These are phyloP conservation scores for Monosporozyma solicola DNA, from an alignment of 805 yeast species.

Conservation along the genomic window DNA sequence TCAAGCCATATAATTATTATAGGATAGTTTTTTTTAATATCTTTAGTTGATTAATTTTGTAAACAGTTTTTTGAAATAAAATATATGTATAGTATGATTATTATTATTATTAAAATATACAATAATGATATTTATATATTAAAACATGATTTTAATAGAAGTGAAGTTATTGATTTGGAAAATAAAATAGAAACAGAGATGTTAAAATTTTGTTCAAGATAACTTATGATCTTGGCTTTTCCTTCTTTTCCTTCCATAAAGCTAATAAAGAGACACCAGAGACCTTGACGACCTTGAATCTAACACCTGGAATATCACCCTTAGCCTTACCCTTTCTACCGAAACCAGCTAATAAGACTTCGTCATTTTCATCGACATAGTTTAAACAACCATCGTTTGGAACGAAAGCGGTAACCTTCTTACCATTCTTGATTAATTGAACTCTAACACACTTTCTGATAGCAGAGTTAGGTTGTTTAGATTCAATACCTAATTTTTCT, in stretches of 20 bases:
- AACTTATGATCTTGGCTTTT: constrained; percentile 97
- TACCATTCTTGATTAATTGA: constrained; percentile 99
- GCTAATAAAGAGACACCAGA: constrained; percentile 99
- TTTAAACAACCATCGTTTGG: constrained; percentile 99
- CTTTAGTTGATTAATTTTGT: background rate
- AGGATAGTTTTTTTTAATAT: background rate
- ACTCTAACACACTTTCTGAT: constrained; percentile 99
- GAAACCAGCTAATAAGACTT: constrained; percentile 99
- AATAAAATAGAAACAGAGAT: background rate
- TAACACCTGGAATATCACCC: constrained; percentile 99
- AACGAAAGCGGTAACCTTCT: constrained; percentile 99
- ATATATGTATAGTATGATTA: background rate
- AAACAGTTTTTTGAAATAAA: background rate
- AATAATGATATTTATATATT: background rate
- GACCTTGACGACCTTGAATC: constrained; percentile 99
- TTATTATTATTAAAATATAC: background rate
- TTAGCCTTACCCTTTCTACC: constrained; percentile 99
- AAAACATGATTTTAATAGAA: background rate
- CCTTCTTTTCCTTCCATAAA: constrained; percentile 99
- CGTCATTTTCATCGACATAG: constrained; percentile 99
- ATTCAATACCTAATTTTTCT: constrained; percentile 99
- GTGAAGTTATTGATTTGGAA: background rate
- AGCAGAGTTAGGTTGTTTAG: constrained; percentile 99
- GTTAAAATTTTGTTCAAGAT: background rate
- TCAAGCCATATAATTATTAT: background rate